Evolutionary conservation across 169 alveolate species (phyloP), one percentile per base, ranked within the genome.

Genomic region (Eimeria mitis): DNA sequence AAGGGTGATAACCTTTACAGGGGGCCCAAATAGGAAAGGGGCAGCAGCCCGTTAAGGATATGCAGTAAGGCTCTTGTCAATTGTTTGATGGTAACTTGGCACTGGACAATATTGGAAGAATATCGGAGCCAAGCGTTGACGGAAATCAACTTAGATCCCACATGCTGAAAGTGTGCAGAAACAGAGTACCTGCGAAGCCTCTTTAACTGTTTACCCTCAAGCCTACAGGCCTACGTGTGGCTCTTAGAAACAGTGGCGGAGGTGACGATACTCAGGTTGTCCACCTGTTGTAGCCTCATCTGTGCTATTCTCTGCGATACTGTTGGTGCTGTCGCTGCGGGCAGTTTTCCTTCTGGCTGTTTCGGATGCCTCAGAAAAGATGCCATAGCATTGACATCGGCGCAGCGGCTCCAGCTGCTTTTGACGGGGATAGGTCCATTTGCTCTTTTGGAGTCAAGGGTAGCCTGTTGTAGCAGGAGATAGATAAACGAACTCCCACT

Each of bases 371-470:
- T 83, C 71, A 83, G 52, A 47, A 83, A 56, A 23, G 90, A 37
- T 52, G 75, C 90, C 90, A 83, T 83, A 28, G 90, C 90, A 52
- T 59, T 83, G 52, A 8, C 21, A 23, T 40, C 56, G 47, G 47
- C 56, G 90, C 90, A 83, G 34, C 75, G 40, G 34, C 76, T 83
- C 90, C 90, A 83, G 73, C n/a, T 34, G 56, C 44, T 61, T 83
- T 83, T 83, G 59, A 83, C 90, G 31, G 90, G 56, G n/a, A 11
- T 61, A 83, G 90, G 75, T 25, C 75, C 90, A 40, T 28, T 59
- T n/a, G 34, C 73, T 31, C 75, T 83, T 61, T 56, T 83, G 37
- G 73, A 83, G 56, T 83, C 76, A 83, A 54, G 16, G 75, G 75
- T 5, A 52, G 90, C 90, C 90, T 83, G 76, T 19, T 49, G 28